A percentile compares a stretch with the other conserved stretches of the same genome.
Conservation (phyloP, 306 rosid species). For the Ormosia emarginata region DNA sequence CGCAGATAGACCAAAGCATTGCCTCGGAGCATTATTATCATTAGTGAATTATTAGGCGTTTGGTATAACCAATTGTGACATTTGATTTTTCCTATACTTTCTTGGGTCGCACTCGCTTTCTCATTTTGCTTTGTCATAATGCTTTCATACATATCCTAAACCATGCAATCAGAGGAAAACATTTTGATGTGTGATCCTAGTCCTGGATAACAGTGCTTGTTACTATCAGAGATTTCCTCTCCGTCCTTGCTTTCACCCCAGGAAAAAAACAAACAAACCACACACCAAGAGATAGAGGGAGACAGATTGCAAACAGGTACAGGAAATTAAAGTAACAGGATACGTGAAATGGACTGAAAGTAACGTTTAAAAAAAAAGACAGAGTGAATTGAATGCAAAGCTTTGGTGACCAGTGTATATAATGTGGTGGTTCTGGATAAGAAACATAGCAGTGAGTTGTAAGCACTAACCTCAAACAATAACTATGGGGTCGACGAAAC, state of each 20-base stretch:
- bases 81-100: not conserved
- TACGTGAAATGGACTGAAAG: not conserved
- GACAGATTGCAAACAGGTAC: not conserved
- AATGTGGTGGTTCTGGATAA: too few relatives aligned
- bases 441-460: too few relatives aligned
- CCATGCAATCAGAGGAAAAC: not conserved
- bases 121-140: not conserved
- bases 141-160: not conserved
- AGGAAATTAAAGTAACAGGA: not conserved
- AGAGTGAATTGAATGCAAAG: not conserved
- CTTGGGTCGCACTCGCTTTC: constrained; percentile 5
- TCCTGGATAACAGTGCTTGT: not conserved
- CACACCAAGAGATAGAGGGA: not conserved
- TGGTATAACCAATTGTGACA: not conserved
- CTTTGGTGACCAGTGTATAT: too few relatives aligned
- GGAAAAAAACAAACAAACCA: constrained; percentile 17
- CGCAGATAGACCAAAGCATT: not conserved
- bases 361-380: not conserved
- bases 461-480: not conserved
- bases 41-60: not conserved
- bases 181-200: not conserved
- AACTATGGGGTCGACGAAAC: not conserved
- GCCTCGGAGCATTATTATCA: not conserved
- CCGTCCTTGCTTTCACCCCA: not conserved
- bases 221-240: not conserved